Conservation (phyloP, 768 basidiomycete species). For the Agrocybe chaxingu region DNA sequence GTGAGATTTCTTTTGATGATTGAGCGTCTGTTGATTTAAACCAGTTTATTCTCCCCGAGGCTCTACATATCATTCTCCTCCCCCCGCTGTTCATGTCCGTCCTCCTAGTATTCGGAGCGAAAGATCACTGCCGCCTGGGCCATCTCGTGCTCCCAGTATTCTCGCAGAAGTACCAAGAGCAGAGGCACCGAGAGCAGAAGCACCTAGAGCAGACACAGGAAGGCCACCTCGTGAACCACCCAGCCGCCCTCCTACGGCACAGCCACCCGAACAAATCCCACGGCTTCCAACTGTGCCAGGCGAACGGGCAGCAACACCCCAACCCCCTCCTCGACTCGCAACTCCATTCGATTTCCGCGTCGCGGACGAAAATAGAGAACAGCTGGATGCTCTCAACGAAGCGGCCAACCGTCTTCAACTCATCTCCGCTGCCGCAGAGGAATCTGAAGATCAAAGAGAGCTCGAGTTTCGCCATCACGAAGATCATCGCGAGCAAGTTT, state of each 20-base stretch:
- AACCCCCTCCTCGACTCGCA: constrained; percentile 25
- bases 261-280: background rate
- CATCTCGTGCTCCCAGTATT: too few species aligned
- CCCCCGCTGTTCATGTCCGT: background rate
- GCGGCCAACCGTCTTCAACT: constrained; percentile 49
- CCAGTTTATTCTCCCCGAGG: too few species aligned
- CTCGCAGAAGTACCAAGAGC: background rate
- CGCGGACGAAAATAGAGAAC: constrained; percentile 48
- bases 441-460: constrained; percentile 65
- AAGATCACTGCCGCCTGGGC: too few species aligned
- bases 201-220: too few species aligned
- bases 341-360: constrained; percentile 37
- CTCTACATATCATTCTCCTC: background rate
- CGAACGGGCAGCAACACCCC: constrained; percentile 6
- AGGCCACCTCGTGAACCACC: background rate
- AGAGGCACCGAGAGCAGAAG: background rate
- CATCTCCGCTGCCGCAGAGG: constrained; percentile 45
- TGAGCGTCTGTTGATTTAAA: too few species aligned
- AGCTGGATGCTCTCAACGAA: constrained; percentile 54
- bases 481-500: constrained; percentile 45
- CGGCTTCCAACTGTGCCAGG: background rate
- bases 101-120: background rate
- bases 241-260: background rate
- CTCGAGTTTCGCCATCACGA: constrained; percentile 62
- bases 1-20: too few species aligned